A percentile compares a stretch with the other conserved stretches of the same genome.
Conservation (phyloP, 2,329 filamentous ascomycete genomes). For the Paecilomyces variotii region DNA sequence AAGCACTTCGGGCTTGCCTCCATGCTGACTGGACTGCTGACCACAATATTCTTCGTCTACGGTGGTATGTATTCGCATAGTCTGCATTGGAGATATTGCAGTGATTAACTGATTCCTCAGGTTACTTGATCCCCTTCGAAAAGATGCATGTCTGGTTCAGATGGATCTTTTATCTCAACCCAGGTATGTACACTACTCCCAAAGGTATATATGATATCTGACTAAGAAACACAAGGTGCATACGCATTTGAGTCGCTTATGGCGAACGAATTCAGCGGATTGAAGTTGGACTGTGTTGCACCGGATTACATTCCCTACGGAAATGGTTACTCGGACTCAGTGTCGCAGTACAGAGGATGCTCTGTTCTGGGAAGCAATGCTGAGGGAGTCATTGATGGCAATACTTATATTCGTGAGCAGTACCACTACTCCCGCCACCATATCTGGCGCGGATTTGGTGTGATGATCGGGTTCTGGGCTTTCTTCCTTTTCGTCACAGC, state of each 20-base stretch:
- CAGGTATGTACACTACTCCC: slow-evolving; percentile 29
- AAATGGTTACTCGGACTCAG: slow-evolving; percentile 26
- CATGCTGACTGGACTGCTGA: slow-evolving; percentile 37
- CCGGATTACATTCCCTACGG: slow-evolving; percentile 42
- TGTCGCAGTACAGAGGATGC: slow-evolving; percentile 20
- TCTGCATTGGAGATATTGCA: background rate
- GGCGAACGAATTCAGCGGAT: slow-evolving; percentile 58
- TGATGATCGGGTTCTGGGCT: slow-evolving; percentile 65
- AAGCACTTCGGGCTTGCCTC: slow-evolving; percentile 40
- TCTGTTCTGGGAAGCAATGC: slow-evolving; percentile 22
- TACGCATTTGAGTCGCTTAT: slow-evolving; percentile 62
- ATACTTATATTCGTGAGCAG: slow-evolving; percentile 45
- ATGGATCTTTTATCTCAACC: slow-evolving; percentile 57
- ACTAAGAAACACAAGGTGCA: slow-evolving; percentile 23
- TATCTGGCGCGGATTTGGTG: slow-evolving; percentile 66
- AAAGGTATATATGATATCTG: background rate
- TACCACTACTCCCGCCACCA: slow-evolving; percentile 48
- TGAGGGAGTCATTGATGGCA: slow-evolving; percentile 38
- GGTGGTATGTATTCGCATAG: slow-evolving; percentile 14
- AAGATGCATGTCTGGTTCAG: slow-evolving; percentile 55
- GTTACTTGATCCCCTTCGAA: slow-evolving; percentile 53
- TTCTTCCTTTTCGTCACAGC: slow-evolving; percentile 69
- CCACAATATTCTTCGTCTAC: slow-evolving; percentile 46
- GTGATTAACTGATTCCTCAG: slow-evolving; percentile 24
- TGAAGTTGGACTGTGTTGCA: slow-evolving; percentile 45